Percentiles rank a stretch among this genome's conserved stretches.
Conservation (phyloP, 2,329 filamentous ascomycete genomes). For the Apiospora kogelbergensis region DNA sequence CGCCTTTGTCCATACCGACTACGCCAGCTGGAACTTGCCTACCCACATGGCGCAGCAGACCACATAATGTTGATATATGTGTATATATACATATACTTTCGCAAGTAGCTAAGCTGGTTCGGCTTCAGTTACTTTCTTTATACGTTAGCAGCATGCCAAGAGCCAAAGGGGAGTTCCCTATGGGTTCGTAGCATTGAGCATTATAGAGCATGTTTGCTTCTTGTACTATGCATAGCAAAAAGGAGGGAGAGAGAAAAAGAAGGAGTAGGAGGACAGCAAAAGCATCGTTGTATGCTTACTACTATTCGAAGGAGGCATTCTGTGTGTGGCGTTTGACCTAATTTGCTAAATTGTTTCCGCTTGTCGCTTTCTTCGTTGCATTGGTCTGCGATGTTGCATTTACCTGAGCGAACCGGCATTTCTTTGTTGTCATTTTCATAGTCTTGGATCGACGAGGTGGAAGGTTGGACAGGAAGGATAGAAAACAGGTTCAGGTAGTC, state of each 20-base stretch:
- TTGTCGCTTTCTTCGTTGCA: background rate
- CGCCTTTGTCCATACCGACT: slow-evolving; percentile 69
- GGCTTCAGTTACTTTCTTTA: background rate
- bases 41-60: slow-evolving; percentile 54
- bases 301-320: background rate
- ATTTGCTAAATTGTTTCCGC: background rate
- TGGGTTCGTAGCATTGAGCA: background rate
- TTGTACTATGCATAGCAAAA: background rate
- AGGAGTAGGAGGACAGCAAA: background rate
- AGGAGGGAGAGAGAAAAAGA: no score
- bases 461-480: background rate
- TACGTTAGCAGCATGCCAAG: background rate
- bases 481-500: background rate
- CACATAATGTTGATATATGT: background rate
- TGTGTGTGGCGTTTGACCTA: background rate
- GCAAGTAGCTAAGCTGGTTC: background rate
- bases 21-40: slow-evolving; percentile 60
- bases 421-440: background rate
- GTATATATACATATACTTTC: background rate
- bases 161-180: background rate
- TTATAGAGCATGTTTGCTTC: background rate
- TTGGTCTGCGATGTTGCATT: slow-evolving; percentile 2
- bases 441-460: background rate
- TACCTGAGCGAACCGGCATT: background rate
- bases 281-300: background rate